Evolutionary conservation across 768 basidiomycete species (phyloP).

Genomic region (Boletellus ananiceps): DNA sequence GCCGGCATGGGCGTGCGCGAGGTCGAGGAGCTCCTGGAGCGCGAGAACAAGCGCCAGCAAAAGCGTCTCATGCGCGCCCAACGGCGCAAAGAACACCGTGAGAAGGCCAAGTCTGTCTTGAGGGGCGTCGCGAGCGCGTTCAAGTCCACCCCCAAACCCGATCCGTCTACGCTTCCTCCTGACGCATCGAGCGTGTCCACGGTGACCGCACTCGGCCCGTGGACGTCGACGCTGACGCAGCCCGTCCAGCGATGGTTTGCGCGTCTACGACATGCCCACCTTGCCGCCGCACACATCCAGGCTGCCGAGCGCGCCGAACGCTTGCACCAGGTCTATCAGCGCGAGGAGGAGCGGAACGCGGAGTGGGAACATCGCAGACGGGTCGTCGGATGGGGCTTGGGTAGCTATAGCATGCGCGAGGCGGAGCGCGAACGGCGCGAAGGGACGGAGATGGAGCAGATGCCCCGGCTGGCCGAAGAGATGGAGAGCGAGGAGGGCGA

Average conservation of each 20-base stretch:
- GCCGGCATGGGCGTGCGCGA: conserved; percentile 76
- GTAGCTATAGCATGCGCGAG: conserved; percentile 53
- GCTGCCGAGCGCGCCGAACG: conserved; percentile 64
- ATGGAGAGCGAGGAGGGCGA: conserved; percentile 13
- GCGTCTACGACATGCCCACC: conserved; percentile 64
- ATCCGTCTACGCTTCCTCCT: conserved; percentile 1
- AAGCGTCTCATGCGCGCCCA: conserved; percentile 45
- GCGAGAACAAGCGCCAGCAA: conserved; percentile 51
- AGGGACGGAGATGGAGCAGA: conserved; percentile 4
- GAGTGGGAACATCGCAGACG: conserved; percentile 26
- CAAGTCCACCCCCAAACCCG: conserved; percentile 9
- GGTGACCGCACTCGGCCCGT: neutral
- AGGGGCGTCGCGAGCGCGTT: conserved; percentile 54
- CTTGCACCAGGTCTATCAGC: conserved; percentile 55
- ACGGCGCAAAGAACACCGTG: conserved; percentile 44
- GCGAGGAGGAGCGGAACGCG: conserved; percentile 24
- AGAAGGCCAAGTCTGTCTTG: conserved; percentile 54
- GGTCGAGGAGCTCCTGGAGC: conserved; percentile 56
- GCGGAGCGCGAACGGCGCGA: conserved; percentile 30
- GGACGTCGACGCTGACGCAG: neutral
- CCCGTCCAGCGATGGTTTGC: conserved; percentile 50
- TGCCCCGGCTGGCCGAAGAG: conserved; percentile 1
- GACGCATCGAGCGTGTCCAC: conserved; percentile 9
- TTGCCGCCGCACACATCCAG: conserved; percentile 64
- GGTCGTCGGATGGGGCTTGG: conserved; percentile 65